These are phyloP conservation scores for Paramecium caudatum DNA, from an alignment of 73 alveolate species.

Conservation along the genomic window DNA sequence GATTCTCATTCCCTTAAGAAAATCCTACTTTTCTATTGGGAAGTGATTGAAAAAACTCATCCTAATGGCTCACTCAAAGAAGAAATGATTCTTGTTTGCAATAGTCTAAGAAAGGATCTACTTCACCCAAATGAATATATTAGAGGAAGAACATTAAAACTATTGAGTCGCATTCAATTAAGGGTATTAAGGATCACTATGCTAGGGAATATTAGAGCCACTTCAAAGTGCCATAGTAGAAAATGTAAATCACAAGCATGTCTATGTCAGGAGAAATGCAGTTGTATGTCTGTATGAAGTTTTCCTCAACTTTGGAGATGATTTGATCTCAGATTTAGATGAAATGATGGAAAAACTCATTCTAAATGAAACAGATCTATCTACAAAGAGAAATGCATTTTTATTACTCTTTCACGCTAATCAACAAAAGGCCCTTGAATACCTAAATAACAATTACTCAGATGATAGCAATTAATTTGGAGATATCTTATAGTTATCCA, in stretches of 20 bases:
- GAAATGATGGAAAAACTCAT: conserved; percentile 90
- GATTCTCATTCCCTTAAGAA: conserved; percentile 93
- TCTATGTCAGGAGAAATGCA: conserved; percentile 98
- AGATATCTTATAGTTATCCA: conserved; percentile 87
- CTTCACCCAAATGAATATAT: conserved; percentile 97
- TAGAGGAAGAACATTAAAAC: conserved; percentile 96
- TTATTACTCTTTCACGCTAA: conserved; percentile 86
- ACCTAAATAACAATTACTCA: conserved; percentile 72
- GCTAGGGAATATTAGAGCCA: conserved; percentile 89
- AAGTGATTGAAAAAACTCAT: conserved; percentile 95
- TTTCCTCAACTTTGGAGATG: conserved; percentile 92
- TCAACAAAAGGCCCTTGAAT: conserved; percentile 86
- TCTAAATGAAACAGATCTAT: conserved; percentile 95
- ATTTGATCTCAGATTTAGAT: conserved; percentile 91
- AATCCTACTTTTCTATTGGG: conserved; percentile 97
- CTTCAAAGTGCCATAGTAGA: conserved; percentile 92
- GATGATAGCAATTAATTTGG: conserved; percentile 83
- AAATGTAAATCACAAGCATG: conserved; percentile 93
- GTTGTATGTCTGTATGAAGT: conserved; percentile 94
- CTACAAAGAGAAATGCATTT: conserved; percentile 97
- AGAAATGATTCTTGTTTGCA: conserved; percentile 97
- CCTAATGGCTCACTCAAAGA: conserved; percentile 97
- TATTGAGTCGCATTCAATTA: conserved; percentile 91
- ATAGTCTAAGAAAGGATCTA: conserved; percentile 96
- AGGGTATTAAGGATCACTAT: conserved; percentile 11